Base-by-base conservation (phyloP, 73 alveolate species). In the Paramecium caudatum region DNA sequence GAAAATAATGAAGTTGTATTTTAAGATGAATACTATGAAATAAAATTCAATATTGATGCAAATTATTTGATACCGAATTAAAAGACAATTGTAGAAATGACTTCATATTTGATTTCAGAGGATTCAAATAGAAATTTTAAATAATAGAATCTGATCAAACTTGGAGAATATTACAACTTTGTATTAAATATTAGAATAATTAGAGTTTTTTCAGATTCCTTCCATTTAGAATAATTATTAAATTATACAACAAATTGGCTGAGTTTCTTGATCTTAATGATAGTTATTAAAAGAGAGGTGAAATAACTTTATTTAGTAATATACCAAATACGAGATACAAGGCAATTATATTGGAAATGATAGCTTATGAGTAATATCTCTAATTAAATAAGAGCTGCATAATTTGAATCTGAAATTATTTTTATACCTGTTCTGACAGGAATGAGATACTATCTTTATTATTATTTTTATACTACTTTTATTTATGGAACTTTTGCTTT, bases 31-130 rank as follows among this genome's bases (percentile, higher is more conserved):
- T 55, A 55, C 0, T 55, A 55, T 27, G 80, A 55, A 55, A 55
- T 55, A 10, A 16, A 55, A 55, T 55, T 55, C 46, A 55, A 55
- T 55, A 55, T 55, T 55, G 80, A 55, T 55, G 80, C 80, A 23
- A 55, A 55, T 23, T 55, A 55, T 55, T 55, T 55, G 30, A 46
- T 46, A 1, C 61, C 61, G 2, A 46, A 46, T 46, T 46, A 46
- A 6, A 46, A 46, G 16, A 46, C 80, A 4, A 55, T 55, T 7
- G 80, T 55, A 9, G 80, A 55, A 55, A 27, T 55, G n/a, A 55
- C 80, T 4, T 55, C 80, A 17, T 55, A 55, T 55, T 9, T 55
- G 30, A 23, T 55, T 27, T 27, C 80, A 2, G 80, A 50, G 21
- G 74, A 50, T 17, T 23, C 21, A 23, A 50, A 17, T 50, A 50